Evolutionary conservation across 345 rosid species (phyloP).

Genomic region (Linum usitatissimum): DNA sequence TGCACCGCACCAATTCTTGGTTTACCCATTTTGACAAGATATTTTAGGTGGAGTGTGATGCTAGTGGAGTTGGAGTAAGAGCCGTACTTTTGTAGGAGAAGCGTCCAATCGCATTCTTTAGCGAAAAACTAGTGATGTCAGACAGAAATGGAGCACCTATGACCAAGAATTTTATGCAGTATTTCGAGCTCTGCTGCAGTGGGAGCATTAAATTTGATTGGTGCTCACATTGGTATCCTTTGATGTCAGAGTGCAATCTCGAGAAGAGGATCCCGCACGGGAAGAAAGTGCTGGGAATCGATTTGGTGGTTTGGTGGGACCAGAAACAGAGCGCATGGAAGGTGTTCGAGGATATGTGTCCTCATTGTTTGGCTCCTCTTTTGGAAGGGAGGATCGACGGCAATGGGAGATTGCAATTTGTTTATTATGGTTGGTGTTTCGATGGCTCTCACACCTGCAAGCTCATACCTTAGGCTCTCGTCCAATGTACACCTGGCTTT

Average conservation of each 20-base stretch:
- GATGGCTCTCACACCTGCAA: background rate
- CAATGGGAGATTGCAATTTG: background rate
- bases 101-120: background rate
- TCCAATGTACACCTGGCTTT: background rate
- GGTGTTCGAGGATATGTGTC: slow-evolving; percentile 4
- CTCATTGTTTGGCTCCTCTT: slow-evolving; percentile 1
- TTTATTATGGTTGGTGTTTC: slow-evolving; percentile 3
- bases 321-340: background rate
- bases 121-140: slow-evolving; percentile 2
- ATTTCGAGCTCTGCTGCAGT: background rate
- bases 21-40: no score
- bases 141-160: background rate
- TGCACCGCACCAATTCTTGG: no score
- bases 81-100: no score
- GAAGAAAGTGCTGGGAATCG: background rate
- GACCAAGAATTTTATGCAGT: slow-evolving; percentile 9
- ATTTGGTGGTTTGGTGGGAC: slow-evolving; percentile 1
- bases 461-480: background rate
- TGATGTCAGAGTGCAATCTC: slow-evolving; percentile 1
- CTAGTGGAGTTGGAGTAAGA: no score
- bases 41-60: no score
- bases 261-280: background rate
- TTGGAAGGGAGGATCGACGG: slow-evolving; percentile 1
- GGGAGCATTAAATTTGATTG: background rate
- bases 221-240: background rate